phyloP scores from a whole-genome alignment of 148 eudicot genomes.

The Amaranthus palmeri region DNA sequence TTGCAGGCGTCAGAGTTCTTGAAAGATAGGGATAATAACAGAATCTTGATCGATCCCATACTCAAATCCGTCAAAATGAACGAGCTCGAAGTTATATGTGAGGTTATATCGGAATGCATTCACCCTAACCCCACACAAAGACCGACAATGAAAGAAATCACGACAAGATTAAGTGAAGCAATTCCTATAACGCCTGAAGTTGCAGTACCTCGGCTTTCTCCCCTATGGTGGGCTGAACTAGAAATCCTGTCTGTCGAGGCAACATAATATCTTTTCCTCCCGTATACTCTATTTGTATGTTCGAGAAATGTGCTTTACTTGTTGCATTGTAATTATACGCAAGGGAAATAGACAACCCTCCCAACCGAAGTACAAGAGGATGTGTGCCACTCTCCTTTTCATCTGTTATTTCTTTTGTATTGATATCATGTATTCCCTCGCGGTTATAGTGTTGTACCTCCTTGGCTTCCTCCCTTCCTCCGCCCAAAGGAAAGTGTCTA shows the following conservation, averaged over 20 bases:
- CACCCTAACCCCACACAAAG: slow-evolving; percentile 41
- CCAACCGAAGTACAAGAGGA: not conserved
- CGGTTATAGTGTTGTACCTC: not conserved
- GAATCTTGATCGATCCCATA: slow-evolving; percentile 51
- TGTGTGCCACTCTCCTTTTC: slow-evolving; percentile 10
- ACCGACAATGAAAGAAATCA: slow-evolving; percentile 50
- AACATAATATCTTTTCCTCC: slow-evolving; percentile 21
- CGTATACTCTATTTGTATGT: slow-evolving; percentile 10
- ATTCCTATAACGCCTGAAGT: slow-evolving; percentile 57
- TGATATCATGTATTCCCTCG: slow-evolving; percentile 2
- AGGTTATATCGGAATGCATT: slow-evolving; percentile 56
- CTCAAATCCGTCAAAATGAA: slow-evolving; percentile 53
- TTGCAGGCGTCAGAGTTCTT: slow-evolving; percentile 51
- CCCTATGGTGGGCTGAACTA: slow-evolving; percentile 98
- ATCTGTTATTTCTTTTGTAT: slow-evolving; percentile 19
- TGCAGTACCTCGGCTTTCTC: slow-evolving; percentile 80
- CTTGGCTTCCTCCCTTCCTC: not conserved
- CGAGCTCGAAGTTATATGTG: slow-evolving; percentile 65
- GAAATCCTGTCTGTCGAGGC: slow-evolving; percentile 83
- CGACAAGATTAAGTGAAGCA: slow-evolving; percentile 41
- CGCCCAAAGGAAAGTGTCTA: too few relatives aligned
- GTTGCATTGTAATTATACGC: slow-evolving; percentile 17
- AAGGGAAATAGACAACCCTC: slow-evolving; percentile 9
- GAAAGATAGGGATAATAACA: slow-evolving; percentile 34
- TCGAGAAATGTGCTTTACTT: slow-evolving; percentile 9